phyloP scores from a whole-genome alignment of 2,329 filamentous ascomycete species.

The Myriosclerotinia duriaeana region DNA sequence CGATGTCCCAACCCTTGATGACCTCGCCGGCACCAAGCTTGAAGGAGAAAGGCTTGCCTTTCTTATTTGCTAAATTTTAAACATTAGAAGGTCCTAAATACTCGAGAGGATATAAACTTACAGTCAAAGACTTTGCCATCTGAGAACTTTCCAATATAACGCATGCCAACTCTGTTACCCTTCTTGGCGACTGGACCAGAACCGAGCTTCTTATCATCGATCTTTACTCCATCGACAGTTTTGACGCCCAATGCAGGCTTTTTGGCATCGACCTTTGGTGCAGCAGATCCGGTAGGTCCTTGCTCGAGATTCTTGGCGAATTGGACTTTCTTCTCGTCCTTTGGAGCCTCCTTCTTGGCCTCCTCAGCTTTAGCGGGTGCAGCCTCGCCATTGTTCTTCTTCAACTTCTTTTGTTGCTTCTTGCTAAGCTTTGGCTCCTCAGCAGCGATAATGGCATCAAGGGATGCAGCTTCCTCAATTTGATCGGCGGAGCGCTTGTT shows the following conservation, averaged over 20 bases:
- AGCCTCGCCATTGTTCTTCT: constrained; percentile 96
- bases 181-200: constrained; percentile 82
- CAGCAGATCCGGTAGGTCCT: constrained; percentile 76
- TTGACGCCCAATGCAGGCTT: constrained; percentile 63
- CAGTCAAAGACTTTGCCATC: constrained; percentile 95
- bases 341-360: constrained; percentile 51
- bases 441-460: constrained; percentile 75
- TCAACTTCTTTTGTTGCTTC: constrained; percentile 97
- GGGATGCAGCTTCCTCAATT: constrained; percentile 60
- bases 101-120: constrained; percentile 49
- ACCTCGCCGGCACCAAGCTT: constrained; percentile 93
- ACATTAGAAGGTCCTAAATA: background rate
- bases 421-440: constrained; percentile 81
- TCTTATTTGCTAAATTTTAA: constrained; percentile 78
- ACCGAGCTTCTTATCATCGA: constrained; percentile 94
- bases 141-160: constrained; percentile 96
- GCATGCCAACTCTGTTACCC: constrained; percentile 86
- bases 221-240: constrained; percentile 81
- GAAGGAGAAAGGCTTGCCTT: constrained; percentile 95
- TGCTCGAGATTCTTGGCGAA: constrained; percentile 99
- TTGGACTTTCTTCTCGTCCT: constrained; percentile 80
- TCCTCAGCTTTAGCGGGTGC: constrained; percentile 61
- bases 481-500: constrained; percentile 89
- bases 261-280: constrained; percentile 48
- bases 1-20: constrained; percentile 98